Conservation (phyloP, 2,329 filamentous ascomycete species). For the Raffaelea deltoideospora region DNA sequence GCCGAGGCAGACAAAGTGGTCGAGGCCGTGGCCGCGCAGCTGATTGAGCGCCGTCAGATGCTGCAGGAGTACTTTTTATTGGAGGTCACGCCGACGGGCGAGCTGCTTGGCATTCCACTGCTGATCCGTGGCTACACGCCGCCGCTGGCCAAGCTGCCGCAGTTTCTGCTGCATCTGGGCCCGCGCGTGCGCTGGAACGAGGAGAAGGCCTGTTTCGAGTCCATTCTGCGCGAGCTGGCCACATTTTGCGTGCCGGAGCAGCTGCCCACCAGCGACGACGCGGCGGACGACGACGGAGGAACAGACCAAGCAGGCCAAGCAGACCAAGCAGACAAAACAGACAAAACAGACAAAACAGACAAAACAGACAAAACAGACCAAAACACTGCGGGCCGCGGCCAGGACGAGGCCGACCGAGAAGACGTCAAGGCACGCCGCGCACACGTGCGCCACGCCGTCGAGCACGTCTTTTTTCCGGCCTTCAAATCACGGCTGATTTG, state of each 20-base stretch:
- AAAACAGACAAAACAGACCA: too few relatives aligned
- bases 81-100: conserved; percentile 62
- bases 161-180: conserved; percentile 75
- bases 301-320: too few relatives aligned
- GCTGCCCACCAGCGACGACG: conserved; percentile 34
- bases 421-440: conserved; percentile 43
- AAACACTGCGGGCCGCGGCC: conserved; percentile 7
- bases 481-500: conserved; percentile 72
- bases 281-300: conserved; percentile 8
- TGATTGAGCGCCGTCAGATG: conserved; percentile 71
- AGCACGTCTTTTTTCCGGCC: conserved; percentile 80
- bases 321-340: too few relatives aligned
- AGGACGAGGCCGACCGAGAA: conserved; percentile 19
- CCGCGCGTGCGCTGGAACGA: conserved; percentile 77
- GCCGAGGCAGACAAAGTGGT: conserved; percentile 54
- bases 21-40: conserved; percentile 46
- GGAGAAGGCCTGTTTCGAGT: conserved; percentile 74
- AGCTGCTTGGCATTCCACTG: conserved; percentile 66
- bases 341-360: too few relatives aligned
- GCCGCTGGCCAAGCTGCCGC: conserved; percentile 69
- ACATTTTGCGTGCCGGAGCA: conserved; percentile 83
- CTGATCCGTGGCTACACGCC: conserved; percentile 83
- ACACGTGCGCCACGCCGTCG: conserved; percentile 61
- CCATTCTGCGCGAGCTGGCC: conserved; percentile 74
- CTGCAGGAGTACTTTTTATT: conserved; percentile 84